phyloP scores from a whole-genome alignment of 2,329 filamentous ascomycete species.

The Ceratocystis ficicola region DNA sequence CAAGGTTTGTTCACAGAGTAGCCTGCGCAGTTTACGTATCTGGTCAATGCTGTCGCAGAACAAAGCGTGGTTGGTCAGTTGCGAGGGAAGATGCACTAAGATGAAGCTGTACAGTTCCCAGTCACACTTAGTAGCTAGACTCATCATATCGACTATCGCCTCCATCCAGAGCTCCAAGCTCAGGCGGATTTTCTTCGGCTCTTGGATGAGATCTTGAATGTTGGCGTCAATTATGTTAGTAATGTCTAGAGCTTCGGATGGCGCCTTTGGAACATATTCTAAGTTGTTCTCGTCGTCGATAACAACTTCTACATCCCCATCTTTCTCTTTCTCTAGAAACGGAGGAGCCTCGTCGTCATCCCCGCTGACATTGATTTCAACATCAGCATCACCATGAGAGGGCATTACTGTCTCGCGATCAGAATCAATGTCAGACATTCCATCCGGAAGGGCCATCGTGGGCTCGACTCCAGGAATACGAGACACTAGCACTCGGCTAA shows the following conservation, averaged over 20 bases:
- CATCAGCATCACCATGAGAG: constrained; percentile 8
- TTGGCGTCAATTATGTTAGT: too few relatives aligned
- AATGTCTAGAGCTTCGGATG: constrained; percentile 25
- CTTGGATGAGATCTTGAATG: background rate
- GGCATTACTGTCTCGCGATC: constrained; percentile 16
- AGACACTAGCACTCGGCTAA: constrained; percentile 43
- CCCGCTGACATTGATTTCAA: constrained; percentile 18
- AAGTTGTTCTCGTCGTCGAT: constrained; percentile 17
- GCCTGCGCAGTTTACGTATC: constrained; percentile 60
- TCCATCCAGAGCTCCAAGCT: constrained; percentile 63
- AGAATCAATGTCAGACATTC: constrained; percentile 20
- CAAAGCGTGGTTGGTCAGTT: constrained; percentile 79
- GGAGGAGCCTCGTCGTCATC: constrained; percentile 21
- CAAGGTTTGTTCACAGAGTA: constrained; percentile 73
- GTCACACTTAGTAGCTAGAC: constrained; percentile 35
- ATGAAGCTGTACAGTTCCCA: constrained; percentile 93
- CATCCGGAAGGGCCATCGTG: constrained; percentile 21
- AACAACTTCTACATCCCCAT: background rate
- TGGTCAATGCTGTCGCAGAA: constrained; percentile 64
- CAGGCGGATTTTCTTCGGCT: constrained; percentile 33
- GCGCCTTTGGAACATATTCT: constrained; percentile 22
- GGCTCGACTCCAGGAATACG: constrained; percentile 25
- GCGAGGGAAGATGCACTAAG: constrained; percentile 71
- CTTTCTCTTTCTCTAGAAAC: constrained; percentile 11
- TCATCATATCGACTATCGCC: constrained; percentile 40